Base-by-base conservation (phyloP, 805 yeast species). In the Torulaspora maleeae region DNA sequence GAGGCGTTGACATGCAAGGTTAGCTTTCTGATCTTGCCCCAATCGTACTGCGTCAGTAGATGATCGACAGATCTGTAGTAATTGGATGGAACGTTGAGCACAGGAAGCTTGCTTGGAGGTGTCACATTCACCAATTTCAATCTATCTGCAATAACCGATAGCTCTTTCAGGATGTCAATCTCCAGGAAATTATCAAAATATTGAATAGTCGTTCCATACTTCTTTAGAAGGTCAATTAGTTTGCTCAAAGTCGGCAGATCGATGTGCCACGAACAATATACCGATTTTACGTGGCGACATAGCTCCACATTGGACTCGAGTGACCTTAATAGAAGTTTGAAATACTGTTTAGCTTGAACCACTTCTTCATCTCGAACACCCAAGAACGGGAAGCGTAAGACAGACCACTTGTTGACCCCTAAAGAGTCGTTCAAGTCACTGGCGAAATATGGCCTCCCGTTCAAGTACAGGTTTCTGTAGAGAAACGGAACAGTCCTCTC, bases 211-310 rank as follows among this genome's bases (percentile, higher is more conserved):
- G 36, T 29, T 4, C 47, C 60, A 37, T 53, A 37, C 12, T 38
- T 19, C 5, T 42, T 50, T 25, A 63, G 25, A 5, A 59, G 28
- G 2, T 39, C 29, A 7, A 61, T 44, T 17, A 63, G 51, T 11
- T 43, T 25, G 11, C 39, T 16, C 44, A 63, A 32, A 10, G 54
- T 38, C 2, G 36, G 39, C 13, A 48, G 44, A 43, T 57, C 43
- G 12, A 61, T 28, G 48, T 61, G 65, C 68, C 68, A 63, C 10
- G 64, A 55, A 40, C 65, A 61, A 36, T 55, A 60, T 2, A 63
- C 52, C 12, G 50, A 38, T 36, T 51, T 53, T 8, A 63, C 52
- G 7, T 54, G 39, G 1, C 60, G 53, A 30, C 59, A 48, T 5
- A 63, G 45, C 28, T 35, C 41, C 5, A 20, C n/a, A 13, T 56